Evolutionary conservation across 192 early-diverging fungal species (phyloP).

Genomic region (Umbelopsis vinacea): DNA sequence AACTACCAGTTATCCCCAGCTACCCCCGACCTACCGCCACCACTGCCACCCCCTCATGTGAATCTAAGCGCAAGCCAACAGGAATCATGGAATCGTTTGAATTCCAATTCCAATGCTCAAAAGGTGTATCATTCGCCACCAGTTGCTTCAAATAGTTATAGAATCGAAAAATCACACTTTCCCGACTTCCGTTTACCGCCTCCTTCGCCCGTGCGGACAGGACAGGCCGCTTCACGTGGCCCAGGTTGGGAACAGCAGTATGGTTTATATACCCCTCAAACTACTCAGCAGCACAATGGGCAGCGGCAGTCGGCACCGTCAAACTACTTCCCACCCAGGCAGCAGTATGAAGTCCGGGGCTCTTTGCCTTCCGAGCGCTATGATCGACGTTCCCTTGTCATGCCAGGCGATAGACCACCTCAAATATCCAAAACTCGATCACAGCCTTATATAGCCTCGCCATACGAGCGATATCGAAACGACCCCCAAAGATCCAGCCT

Average conservation of each 20-base stretch:
- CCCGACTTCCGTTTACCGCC: not conserved
- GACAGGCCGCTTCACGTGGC: not conserved
- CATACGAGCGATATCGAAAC: not conserved
- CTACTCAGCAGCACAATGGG: not conserved
- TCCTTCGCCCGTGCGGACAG: not conserved
- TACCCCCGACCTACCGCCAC: not conserved
- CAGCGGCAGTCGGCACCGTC: slow-evolving; percentile 4
- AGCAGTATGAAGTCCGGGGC: not conserved
- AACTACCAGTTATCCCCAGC: not conserved
- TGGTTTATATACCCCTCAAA: not conserved
- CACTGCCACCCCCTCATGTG: slow-evolving; percentile 14
- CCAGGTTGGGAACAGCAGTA: slow-evolving; percentile 8
- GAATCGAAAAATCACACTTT: not conserved
- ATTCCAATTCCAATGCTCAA: not conserved
- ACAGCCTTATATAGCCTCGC: not conserved
- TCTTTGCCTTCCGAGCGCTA: slow-evolving; percentile 6
- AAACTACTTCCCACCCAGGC: not conserved
- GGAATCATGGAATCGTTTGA: slow-evolving; percentile 5
- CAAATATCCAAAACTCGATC: not conserved
- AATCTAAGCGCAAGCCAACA: not conserved
- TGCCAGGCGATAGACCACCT: not conserved
- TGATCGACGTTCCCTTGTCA: slow-evolving; percentile 17
- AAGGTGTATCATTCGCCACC: not conserved
- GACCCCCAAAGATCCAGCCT: not conserved
- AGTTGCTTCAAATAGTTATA: not conserved